phyloP scores from a whole-genome alignment of 2,329 filamentous ascomycete genomes.

The Apiospora aurea region DNA sequence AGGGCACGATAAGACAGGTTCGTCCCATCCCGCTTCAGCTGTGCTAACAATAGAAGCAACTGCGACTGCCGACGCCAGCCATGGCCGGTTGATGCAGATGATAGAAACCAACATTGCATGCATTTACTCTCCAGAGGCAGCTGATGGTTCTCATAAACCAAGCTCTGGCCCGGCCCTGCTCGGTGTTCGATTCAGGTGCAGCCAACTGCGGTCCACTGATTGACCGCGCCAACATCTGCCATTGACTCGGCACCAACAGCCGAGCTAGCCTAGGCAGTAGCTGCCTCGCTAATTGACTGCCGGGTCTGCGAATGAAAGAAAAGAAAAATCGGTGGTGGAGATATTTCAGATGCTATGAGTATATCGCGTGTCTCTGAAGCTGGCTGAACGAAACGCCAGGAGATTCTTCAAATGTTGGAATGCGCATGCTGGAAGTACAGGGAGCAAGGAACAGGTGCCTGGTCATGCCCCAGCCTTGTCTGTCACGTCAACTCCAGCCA shows the following conservation, averaged over 20 bases:
- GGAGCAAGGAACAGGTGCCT: not conserved
- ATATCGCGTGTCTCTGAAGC: not conserved
- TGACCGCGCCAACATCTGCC: not conserved
- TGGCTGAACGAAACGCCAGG: too few relatives aligned
- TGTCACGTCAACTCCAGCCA: not conserved
- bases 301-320: not conserved
- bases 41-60: not conserved
- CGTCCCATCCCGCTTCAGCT: not conserved
- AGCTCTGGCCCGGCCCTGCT: not conserved
- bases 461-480: not conserved
- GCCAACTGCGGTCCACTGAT: conserved; percentile 12
- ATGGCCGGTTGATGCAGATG: not conserved
- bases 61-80: not conserved
- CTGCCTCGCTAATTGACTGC: not conserved
- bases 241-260: conserved; percentile 14
- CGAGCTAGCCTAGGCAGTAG: not conserved
- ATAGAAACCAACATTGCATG: not conserved
- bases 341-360: not conserved
- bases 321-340: not conserved
- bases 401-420: too few relatives aligned
- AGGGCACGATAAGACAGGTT: conserved; percentile 7
- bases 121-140: not conserved
- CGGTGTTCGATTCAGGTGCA: not conserved
- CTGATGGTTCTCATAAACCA: not conserved
- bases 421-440: too few relatives aligned